Evolutionary conservation across 306 rosid genomes (phyloP).

Genomic region (Lathyrus tuberosus): DNA sequence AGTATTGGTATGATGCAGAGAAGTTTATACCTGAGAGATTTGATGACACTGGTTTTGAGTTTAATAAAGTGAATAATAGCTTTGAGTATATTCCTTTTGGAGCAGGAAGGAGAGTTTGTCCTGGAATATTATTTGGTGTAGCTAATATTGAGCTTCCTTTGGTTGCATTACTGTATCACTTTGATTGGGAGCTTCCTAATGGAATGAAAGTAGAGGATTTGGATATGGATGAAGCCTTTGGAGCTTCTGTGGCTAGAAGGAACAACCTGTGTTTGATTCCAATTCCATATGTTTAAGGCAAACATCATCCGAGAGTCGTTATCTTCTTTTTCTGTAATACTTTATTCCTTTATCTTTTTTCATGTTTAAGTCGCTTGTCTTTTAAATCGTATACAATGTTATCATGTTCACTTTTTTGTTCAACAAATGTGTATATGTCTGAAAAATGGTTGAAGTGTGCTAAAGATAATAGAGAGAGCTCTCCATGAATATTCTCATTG

Average conservation of each 20-base stretch:
- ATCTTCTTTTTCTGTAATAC: too few species aligned
- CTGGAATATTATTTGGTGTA: constrained; percentile 22
- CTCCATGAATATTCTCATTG: too few species aligned
- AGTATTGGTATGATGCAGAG: constrained; percentile 43
- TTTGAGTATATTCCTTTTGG: background rate
- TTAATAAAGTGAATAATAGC: constrained; percentile 17
- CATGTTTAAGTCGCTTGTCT: background rate
- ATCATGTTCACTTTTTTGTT: too few species aligned
- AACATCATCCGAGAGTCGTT: too few species aligned
- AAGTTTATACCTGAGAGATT: constrained; percentile 50
- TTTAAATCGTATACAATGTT: background rate
- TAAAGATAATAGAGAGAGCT: too few species aligned
- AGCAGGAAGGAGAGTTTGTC: background rate
- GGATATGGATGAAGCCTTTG: constrained; percentile 42
- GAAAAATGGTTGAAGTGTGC: too few species aligned
- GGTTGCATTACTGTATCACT: constrained; percentile 38
- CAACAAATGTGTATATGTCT: too few species aligned
- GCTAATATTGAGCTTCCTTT: constrained; percentile 41
- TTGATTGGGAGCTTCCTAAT: constrained; percentile 45
- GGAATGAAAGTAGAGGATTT: constrained; percentile 11
- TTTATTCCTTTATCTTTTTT: too few species aligned
- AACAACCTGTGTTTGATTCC: constrained; percentile 39
- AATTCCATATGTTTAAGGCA: background rate
- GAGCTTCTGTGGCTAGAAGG: constrained; percentile 25
- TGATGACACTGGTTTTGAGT: constrained; percentile 1